A percentile compares a stretch with the other conserved stretches of the same genome.
These are phyloP conservation scores for Medicago lupulina DNA, from an alignment of 306 rosid genomes.

Conservation along the genomic window DNA sequence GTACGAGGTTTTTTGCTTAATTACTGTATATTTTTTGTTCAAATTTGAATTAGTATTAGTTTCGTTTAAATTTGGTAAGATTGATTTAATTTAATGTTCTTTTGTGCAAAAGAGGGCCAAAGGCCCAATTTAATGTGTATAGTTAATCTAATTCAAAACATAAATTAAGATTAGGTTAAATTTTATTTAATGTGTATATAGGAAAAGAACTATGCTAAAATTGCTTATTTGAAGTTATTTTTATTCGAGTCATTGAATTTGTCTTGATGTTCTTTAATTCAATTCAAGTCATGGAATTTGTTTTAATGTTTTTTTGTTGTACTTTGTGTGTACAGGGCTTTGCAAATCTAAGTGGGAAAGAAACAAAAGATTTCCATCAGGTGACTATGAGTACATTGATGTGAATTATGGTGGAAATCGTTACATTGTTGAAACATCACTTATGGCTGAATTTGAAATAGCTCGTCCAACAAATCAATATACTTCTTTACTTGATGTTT, in stretches of 20 bases:
- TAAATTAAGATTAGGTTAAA: too few species aligned
- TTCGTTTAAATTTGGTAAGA: too few species aligned
- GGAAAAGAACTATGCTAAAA: too few species aligned
- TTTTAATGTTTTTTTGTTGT: slow-evolving; percentile 2
- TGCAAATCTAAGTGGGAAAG: too few species aligned
- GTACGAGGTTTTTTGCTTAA: not conserved
- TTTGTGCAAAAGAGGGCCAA: too few species aligned
- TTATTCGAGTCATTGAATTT: not conserved
- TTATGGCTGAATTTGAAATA: slow-evolving; percentile 64
- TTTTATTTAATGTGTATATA: too few species aligned
- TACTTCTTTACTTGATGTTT: slow-evolving; percentile 54
- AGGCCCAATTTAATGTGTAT: too few species aligned
- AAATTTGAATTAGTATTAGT: too few species aligned
- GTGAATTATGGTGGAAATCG: slow-evolving; percentile 58
- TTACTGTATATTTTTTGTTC: too few species aligned
- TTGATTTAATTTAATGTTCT: not conserved
- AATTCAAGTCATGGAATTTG: not conserved
- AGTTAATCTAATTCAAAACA: too few species aligned
- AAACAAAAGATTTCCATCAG: slow-evolving; percentile 47
- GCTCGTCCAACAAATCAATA: slow-evolving; percentile 79
- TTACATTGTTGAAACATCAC: slow-evolving; percentile 66
- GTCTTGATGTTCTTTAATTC: slow-evolving; percentile 6
- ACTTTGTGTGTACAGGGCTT: not conserved
- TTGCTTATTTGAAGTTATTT: too few species aligned
- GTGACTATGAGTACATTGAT: slow-evolving; percentile 76